Percentiles rank a stretch among this genome's conserved stretches.
phyloP scores from a whole-genome alignment of 2,329 filamentous ascomycete species.

The Endothia cerciana region DNA sequence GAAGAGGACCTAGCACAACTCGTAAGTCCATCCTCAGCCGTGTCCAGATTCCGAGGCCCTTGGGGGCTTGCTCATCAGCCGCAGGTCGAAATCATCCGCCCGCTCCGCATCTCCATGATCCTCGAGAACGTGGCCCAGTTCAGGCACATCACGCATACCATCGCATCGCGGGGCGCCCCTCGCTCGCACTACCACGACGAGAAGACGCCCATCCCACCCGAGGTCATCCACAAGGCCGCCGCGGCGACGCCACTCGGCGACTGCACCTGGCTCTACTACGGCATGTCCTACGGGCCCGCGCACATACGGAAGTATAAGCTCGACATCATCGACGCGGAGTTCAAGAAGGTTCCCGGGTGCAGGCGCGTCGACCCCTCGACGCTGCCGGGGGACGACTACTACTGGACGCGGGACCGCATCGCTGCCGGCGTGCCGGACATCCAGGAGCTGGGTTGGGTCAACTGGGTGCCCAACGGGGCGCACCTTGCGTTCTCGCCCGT shows the following conservation, averaged over 20 bases:
- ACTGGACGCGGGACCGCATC: constrained; percentile 32
- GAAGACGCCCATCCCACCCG: constrained; percentile 44
- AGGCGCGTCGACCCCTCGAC: constrained; percentile 35
- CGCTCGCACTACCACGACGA: constrained; percentile 40
- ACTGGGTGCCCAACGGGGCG: constrained; percentile 44
- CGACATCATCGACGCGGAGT: constrained; percentile 39
- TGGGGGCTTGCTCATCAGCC: constrained; percentile 5
- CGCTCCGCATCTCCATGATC: constrained; percentile 39
- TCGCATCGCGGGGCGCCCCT: constrained; percentile 42
- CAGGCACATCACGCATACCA: constrained; percentile 44
- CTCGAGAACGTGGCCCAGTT: constrained; percentile 52
- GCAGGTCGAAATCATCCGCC: constrained; percentile 42
- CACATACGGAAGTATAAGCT: constrained; percentile 39
- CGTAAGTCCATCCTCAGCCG: constrained; percentile 34
- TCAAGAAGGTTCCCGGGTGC: constrained; percentile 38
- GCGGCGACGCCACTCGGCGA: constrained; percentile 30
- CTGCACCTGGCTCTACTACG: constrained; percentile 51
- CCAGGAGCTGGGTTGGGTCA: constrained; percentile 43
- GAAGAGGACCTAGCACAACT: constrained; percentile 53
- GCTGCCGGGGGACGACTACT: constrained; percentile 31
- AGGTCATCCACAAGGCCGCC: constrained; percentile 41
- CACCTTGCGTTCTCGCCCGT: constrained; percentile 45
- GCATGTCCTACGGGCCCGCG: constrained; percentile 42
- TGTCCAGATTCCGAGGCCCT: not conserved
- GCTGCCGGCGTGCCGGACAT: constrained; percentile 40